Evolutionary conservation across 2,329 filamentous ascomycete genomes (phyloP), one percentile per base, ranked within the genome.

Genomic region (Fusarium veterinarium): DNA sequence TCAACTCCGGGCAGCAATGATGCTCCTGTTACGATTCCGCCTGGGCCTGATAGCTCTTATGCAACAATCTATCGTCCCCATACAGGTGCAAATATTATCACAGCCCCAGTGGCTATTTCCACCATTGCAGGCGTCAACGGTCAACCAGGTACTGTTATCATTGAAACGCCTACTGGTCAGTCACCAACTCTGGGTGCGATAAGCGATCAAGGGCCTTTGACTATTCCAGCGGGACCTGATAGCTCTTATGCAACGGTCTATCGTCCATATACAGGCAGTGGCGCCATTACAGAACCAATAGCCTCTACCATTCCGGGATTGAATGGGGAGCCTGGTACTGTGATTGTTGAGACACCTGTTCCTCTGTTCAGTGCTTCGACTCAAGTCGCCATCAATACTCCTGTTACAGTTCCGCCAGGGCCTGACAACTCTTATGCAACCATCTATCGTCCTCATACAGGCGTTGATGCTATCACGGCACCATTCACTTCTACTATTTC

Each of bases 401-500:
- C 51, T 19, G 12, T 38, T 10, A 64, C 46, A 28, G 23, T 58
- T 8, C 35, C 52, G 9, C 41, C 52, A 17, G 30, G 60, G 4
- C 51, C 51, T 35, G 41, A 19, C 14, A 31, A 44, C 33, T 41
- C 41, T 8, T 58, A 58, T 31, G 19, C 13, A 5, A 62, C 60
- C 1, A 35, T 62, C 4, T 62, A 62, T 19, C 38, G 52, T 10
- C 52, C 60, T 6, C 44, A 69, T n/a, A 66, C 66, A 12, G 66
- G 66, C 6, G 16, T 48, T 8, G 62, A 40, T 12, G 23, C 25
- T 28, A 66, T 69, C 8, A 69, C 62, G 14, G 62, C 62, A 8
- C 66, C 66, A 30, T 45, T 67, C 6, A 67, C 51, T 5, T 33
- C 66, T 19, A 69, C 66, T 3, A 69, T 69, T 20, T 28, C 44